Conservation (phyloP, 495 filamentous ascomycete species). For the Durotheca rogersii region DNA sequence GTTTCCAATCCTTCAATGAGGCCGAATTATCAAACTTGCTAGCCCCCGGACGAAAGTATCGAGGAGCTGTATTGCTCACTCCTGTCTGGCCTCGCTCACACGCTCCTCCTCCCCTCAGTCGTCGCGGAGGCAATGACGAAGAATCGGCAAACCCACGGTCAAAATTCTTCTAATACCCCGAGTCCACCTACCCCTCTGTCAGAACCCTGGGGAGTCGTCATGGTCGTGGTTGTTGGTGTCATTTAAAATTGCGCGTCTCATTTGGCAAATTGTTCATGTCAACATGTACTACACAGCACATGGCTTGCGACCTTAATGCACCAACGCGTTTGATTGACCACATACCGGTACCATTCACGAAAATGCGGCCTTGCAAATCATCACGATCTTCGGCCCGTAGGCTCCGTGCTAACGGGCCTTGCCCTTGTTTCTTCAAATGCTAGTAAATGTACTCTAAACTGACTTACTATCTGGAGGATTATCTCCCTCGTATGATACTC, state of each 20-base stretch:
- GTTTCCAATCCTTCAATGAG: constrained; percentile 19
- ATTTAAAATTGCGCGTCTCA: no score
- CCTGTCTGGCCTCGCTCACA: neutral
- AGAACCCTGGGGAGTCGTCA: neutral
- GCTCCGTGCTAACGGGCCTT: constrained; percentile 2
- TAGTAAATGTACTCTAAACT: neutral
- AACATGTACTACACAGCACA: no score
- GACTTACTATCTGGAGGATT: no score
- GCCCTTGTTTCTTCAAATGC: constrained; percentile 11
- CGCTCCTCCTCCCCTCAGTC: constrained; percentile 1
- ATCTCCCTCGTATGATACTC: no score
- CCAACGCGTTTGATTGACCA: no score
- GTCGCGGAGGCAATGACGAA: constrained; percentile 2
- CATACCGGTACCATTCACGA: no score
- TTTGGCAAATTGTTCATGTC: no score
- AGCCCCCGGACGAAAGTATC: constrained; percentile 11
- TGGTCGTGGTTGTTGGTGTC: no score
- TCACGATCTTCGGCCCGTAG: constrained; percentile 5
- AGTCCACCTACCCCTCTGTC: neutral
- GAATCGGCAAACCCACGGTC: neutral
- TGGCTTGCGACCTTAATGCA: no score
- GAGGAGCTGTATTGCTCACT: no score
- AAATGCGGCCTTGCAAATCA: constrained; percentile 17
- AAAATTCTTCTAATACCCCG: no score
- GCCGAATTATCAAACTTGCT: constrained; percentile 9